Evolutionary conservation across 169 alveolate species (phyloP).

Genomic region (Cryptosporidium felis): DNA sequence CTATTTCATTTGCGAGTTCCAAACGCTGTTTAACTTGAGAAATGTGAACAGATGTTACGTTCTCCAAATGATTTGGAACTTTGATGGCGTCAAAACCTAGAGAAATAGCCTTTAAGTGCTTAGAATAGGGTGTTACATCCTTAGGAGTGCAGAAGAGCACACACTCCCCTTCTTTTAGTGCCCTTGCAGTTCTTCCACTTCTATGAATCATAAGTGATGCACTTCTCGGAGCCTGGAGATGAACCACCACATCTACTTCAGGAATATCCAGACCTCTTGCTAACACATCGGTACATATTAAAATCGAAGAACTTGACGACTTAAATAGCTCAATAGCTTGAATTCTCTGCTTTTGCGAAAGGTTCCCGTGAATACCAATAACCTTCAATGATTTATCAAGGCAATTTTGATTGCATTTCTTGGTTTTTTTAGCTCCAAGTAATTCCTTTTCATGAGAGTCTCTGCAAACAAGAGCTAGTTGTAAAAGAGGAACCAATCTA

Average conservation of each 20-base stretch:
- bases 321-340: slow-evolving; percentile 81
- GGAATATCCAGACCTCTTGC: slow-evolving; percentile 98
- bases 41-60: slow-evolving; percentile 18
- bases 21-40: slow-evolving; percentile 54
- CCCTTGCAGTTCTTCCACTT: slow-evolving; percentile 97
- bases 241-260: slow-evolving; percentile 93
- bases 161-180: slow-evolving; percentile 80
- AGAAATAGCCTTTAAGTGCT: slow-evolving; percentile 24
- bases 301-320: slow-evolving; percentile 74
- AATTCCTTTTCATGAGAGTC: slow-evolving; percentile 51
- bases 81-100: slow-evolving; percentile 29
- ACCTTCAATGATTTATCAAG: background rate
- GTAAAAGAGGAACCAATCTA: slow-evolving; percentile 76
- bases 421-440: slow-evolving; percentile 69
- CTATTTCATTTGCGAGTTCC: slow-evolving; percentile 75
- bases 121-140: slow-evolving; percentile 75
- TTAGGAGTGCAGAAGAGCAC: slow-evolving; percentile 79
- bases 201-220: slow-evolving; percentile 93
- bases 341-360: slow-evolving; percentile 80
- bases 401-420: slow-evolving; percentile 23
- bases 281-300: slow-evolving; percentile 94
- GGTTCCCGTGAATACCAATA: slow-evolving; percentile 77
- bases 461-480: slow-evolving; percentile 15
- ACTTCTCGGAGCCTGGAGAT: slow-evolving; percentile 95
- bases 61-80: background rate